phyloP scores from a whole-genome alignment of 163 green algal species.

The Coccomyxa subellipsoidea region DNA sequence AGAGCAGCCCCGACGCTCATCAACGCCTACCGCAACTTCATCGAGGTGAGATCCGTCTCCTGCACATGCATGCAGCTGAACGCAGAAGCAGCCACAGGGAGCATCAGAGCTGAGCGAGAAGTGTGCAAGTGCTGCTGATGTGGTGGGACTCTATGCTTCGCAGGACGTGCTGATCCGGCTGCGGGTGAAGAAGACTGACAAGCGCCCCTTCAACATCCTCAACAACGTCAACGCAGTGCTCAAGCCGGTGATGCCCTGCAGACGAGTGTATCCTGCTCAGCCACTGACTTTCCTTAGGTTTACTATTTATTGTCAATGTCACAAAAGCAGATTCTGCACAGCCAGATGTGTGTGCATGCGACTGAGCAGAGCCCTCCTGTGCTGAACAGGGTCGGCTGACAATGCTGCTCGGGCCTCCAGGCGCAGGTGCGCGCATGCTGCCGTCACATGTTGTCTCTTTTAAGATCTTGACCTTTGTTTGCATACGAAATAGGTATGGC shows the following conservation, averaged over 20 bases:
- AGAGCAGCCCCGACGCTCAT: slow-evolving; percentile 11
- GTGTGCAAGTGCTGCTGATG: too few species aligned
- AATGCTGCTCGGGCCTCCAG: slow-evolving; percentile 76
- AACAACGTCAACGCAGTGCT: slow-evolving; percentile 25
- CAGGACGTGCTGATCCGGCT: neutral
- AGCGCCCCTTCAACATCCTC: slow-evolving; percentile 20
- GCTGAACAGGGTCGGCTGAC: slow-evolving; percentile 44
- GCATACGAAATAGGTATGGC: too few species aligned
- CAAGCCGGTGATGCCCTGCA: slow-evolving; percentile 23
- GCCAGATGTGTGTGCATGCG: neutral
- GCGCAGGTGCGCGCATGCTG: neutral
- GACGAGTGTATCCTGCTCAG: too few species aligned
- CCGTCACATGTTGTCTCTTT: too few species aligned
- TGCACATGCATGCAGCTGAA: neutral
- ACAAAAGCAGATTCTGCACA: too few species aligned
- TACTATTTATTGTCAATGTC: too few species aligned
- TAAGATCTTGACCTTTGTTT: too few species aligned
- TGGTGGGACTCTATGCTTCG: too few species aligned
- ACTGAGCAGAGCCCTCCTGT: neutral
- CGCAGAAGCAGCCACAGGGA: neutral
- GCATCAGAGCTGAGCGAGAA: neutral
- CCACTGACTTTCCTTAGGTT: slow-evolving; percentile 27
- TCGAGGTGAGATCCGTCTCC: slow-evolving; percentile 14
- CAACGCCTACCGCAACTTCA: slow-evolving; percentile 23
- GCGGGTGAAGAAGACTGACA: neutral